Evolutionary conservation across 352 stramenopile species (phyloP), one percentile per base, ranked within the genome.

Genomic region (Globisporangium iwayamae): DNA sequence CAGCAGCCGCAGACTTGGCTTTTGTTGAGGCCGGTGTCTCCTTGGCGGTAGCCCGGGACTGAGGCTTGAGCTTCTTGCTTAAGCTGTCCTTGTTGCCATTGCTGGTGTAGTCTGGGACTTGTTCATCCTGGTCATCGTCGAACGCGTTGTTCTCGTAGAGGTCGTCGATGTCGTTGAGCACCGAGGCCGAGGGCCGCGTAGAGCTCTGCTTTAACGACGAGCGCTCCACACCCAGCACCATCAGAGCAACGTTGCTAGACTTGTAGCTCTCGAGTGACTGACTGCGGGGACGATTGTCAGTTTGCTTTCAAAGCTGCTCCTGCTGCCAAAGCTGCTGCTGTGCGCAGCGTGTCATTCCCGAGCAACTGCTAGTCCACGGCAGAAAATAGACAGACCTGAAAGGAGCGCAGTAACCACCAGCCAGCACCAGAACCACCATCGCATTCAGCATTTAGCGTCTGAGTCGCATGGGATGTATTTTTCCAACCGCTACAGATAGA

Each of bases 131-230:
- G 52, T 89, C 81, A 30, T 92, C 74, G 10, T 74, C 72, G 25
- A 85, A 92, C n/a, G 79, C 74, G 52, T 90, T 90, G 71, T 80
- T 89, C 56, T 92, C 81, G 64, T 92, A 92, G 22, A 92, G 69
- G 65, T 92, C 79, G 58, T 92, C 83, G 36, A 90, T 83, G 47
- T 79, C 75, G 56, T 91, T 72, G 18, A 87, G 74, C 53, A 69
- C 72, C 10, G 72, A 78, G 5, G 56, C 53, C 0, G 72, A 68
- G 10, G 67, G 65, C 4, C 74, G 64, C 52, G 52, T 20, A 2
- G 63, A n/a, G 16, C 56, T 54, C 48, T 76, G 50, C 62, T 79
- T 84, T n/a, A 28, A 28, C 30, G 46, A 34, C 43, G 18, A 30
- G 43, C 28, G 63, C 58, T 57, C 56, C 1, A 45, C 36, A 43